Evolutionary conservation across 2,329 filamentous ascomycete species (phyloP), one percentile per base, ranked within the genome.

Genomic region (Claviceps humidiphila): DNA sequence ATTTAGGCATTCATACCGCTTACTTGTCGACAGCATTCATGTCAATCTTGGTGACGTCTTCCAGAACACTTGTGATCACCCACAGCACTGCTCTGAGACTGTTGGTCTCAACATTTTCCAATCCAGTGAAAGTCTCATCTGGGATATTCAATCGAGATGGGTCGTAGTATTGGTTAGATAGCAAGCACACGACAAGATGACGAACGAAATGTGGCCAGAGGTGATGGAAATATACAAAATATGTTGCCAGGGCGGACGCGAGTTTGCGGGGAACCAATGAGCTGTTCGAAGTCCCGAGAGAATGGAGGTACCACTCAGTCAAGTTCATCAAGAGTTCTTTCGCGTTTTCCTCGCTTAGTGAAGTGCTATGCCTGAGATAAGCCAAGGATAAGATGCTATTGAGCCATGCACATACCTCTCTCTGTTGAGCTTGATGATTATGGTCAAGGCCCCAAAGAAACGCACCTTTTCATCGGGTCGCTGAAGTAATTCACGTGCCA

Each of bases 351-450:
- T 78, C 73, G 48, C 74, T 72, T 42, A 87, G 67, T 16, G 74
- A 72, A 52, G 69, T 65, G 58, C 72, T 77, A 24, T 17, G 41
- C n/a, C 34, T n/a, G 30, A 30, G 24, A 30, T 55, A 37, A 55
- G 53, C 44, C 43, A 41, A 24, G 40, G 5, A 22, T n/a, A 45
- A 13, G n/a, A 51, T 14, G 54, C 30, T 13, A 61, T 73, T 57
- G 26, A 40, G 43, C 37, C 14, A 44, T 14, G 44, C 14, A 51
- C 52, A 39, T 71, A 86, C 85, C 83, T 88, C 63, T 93, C 88
- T n/a, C 84, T 85, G 64, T 97, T 96, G 54, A 97, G 80, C 70
- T 97, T 98, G 60, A 97, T 82, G 49, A 89, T 94, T 58, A 96
- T 85, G 0, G 91, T 97, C 54, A 96, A 75, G 34, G 90, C 91